Conservation (phyloP, 352 stramenopile genomes). For the Phytophthora pisi region DNA sequence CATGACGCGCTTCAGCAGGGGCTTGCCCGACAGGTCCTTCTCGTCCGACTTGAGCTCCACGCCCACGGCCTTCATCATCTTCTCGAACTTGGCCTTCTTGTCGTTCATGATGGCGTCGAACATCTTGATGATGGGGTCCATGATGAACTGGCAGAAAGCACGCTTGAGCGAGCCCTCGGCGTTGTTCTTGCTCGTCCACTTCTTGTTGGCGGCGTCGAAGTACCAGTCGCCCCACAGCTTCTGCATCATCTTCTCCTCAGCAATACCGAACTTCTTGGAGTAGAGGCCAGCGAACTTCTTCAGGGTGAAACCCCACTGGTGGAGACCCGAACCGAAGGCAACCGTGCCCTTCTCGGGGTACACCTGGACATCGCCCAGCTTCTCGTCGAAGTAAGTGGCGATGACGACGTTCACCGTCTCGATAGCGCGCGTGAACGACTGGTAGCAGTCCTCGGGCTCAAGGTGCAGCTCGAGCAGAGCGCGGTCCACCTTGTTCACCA, state of each 20-base stretch:
- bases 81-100: constrained; percentile 99
- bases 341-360: constrained; percentile 98
- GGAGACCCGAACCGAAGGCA: constrained; percentile 98
- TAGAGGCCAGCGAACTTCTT: constrained; percentile 99
- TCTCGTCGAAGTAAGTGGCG: constrained; percentile 98
- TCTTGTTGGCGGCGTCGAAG: constrained; percentile 95
- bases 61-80: constrained; percentile 96
- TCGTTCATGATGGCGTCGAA: constrained; percentile 99
- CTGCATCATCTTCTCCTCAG: constrained; percentile 99
- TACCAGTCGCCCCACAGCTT: constrained; percentile 99
- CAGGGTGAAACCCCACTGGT: constrained; percentile 99
- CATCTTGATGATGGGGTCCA: constrained; percentile 99
- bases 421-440: constrained; percentile 98
- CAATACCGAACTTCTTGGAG: constrained; percentile 98
- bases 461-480: constrained; percentile 98
- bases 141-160: constrained; percentile 99
- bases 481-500: constrained; percentile 99
- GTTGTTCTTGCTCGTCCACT: constrained; percentile 97
- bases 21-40: constrained; percentile 96
- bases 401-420: constrained; percentile 99
- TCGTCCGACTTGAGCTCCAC: constrained; percentile 98
- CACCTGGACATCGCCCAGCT: constrained; percentile 97
- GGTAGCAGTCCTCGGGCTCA: constrained; percentile 99
- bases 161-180: constrained; percentile 93
- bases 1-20: constrained; percentile 98